phyloP scores from a whole-genome alignment of 768 basidiomycete species.

The Brasilioporus rufonigricans region DNA sequence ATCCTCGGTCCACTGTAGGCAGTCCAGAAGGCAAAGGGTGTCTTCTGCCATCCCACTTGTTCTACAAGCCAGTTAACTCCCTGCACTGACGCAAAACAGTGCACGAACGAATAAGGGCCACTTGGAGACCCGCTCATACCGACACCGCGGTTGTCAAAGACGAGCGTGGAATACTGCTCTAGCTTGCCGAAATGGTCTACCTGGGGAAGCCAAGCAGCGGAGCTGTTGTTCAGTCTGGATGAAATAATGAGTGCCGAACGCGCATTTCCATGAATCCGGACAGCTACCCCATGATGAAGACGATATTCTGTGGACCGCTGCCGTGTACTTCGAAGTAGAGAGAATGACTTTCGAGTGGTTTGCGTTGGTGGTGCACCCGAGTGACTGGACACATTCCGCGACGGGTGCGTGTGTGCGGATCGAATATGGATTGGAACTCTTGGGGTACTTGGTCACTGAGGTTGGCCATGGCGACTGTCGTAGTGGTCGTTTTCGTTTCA shows the following conservation, averaged over 20 bases:
- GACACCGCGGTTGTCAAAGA: conserved; percentile 85
- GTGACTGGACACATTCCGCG: conserved; percentile 80
- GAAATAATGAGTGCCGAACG: conserved; percentile 2
- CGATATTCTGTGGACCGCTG: conserved; percentile 55
- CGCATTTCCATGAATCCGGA: neutral
- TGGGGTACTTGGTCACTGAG: conserved; percentile 7
- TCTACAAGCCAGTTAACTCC: conserved; percentile 33
- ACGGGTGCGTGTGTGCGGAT: conserved; percentile 56
- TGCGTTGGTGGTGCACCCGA: conserved; percentile 42
- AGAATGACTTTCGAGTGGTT: conserved; percentile 61
- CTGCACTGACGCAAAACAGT: neutral
- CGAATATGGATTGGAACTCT: conserved; percentile 48
- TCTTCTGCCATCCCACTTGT: conserved; percentile 81
- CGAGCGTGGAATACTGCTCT: conserved; percentile 57
- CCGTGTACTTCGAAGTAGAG: conserved; percentile 83
- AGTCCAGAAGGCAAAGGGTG: conserved; percentile 60
- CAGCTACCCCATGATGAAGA: conserved; percentile 73
- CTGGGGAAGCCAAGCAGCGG: conserved; percentile 63
- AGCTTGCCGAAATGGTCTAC: conserved; percentile 58
- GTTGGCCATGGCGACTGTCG: neutral
- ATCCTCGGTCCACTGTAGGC: conserved; percentile 65
- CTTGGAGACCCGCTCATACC: conserved; percentile 69
- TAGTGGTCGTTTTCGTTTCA: neutral
- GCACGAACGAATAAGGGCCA: conserved; percentile 73
- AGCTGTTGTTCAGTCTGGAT: conserved; percentile 56